A percentile compares a stretch with the other conserved stretches of the same genome.
These are phyloP conservation scores for Mycosarcoma maydis DNA, from an alignment of 1,284 basidiomycete genomes.

Conservation along the genomic window DNA sequence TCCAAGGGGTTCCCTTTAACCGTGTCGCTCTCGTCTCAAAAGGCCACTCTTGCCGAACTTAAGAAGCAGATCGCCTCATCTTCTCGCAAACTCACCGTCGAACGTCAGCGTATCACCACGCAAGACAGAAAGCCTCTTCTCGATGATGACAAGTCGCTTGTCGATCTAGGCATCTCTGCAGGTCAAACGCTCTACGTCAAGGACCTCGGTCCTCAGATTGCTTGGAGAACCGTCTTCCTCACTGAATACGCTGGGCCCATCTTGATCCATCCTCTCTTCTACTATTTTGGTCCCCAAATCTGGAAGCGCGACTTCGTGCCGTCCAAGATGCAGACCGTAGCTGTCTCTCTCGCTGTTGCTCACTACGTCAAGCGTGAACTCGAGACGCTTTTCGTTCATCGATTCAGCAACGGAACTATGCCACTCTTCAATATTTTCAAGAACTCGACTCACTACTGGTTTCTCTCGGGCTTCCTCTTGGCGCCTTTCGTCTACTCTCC, in stretches of 20 bases:
- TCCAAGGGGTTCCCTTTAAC: slow-evolving; percentile 53
- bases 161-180: slow-evolving; percentile 30
- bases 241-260: slow-evolving; percentile 77
- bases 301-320: slow-evolving; percentile 76
- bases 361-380: slow-evolving; percentile 94
- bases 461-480: slow-evolving; percentile 75
- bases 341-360: slow-evolving; percentile 79
- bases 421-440: slow-evolving; percentile 86
- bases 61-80: slow-evolving; percentile 52
- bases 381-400: slow-evolving; percentile 83
- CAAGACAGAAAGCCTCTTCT: slow-evolving; percentile 56
- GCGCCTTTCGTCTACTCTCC: slow-evolving; percentile 44
- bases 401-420: slow-evolving; percentile 95
- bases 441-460: slow-evolving; percentile 73
- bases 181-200: slow-evolving; percentile 60
- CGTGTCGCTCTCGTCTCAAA: slow-evolving; percentile 28
- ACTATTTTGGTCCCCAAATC: slow-evolving; percentile 76
- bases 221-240: slow-evolving; percentile 65
- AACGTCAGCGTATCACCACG: slow-evolving; percentile 62
- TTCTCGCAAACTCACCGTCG: slow-evolving; percentile 36
- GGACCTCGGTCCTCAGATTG: slow-evolving; percentile 64
- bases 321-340: slow-evolving; percentile 83
- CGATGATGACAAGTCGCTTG: slow-evolving; percentile 54
- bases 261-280: slow-evolving; percentile 87
- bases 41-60: slow-evolving; percentile 53